Base-by-base conservation (phyloP, 257 asterid species). In the Agastache rugosa region DNA sequence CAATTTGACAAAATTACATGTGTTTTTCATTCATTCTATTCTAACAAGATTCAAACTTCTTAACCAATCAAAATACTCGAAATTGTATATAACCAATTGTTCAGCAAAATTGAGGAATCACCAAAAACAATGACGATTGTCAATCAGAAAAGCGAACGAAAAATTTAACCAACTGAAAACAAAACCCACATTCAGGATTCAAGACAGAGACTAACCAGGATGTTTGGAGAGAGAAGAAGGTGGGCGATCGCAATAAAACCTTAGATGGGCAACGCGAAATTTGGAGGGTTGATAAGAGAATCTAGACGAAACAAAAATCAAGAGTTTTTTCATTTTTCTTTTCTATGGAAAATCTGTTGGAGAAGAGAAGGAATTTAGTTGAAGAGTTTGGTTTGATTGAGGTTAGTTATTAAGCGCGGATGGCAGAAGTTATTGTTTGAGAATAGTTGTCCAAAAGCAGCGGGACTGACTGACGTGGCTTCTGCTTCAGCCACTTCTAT, bases 161-260 rank as follows among this genome's bases (percentile, higher is more conserved):
- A 50, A 50, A 17, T 11, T 45, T 1, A 17, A 34, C 48, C 45
- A 67, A 50, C 1, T 62, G 39, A 6, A 37, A 70, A 11, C 14
- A 58, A 47, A 62, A 15, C 14, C 67, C 45, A 34, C 55, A 66
- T 64, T 53, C 31, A 34, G 45, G 73, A 78, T 35, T 44, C 39
- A 63, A 39, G 61, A 63, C 4, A 45, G 56, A 68, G 59, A 85
- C 89, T 79, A 71, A 92, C 98, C 96, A 69, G 84, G 88, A 50
- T 77, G 83, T 31, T 71, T 69, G 78, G 88, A 79, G 63, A 75
- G 48, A 71, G 89, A 78, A 60, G 90, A 82, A 72, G 53, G 73
- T n/a, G 84, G 35, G 72, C 75, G 87, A 86, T 85, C 85, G 75
- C 78, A 83, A 87, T 84, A 89, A 67, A 81, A 70, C 12, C 89